Evolutionary conservation across 1,284 basidiomycete genomes (phyloP), one percentile per base, ranked within the genome.

Genomic region (Phenoliferia sp.): DNA sequence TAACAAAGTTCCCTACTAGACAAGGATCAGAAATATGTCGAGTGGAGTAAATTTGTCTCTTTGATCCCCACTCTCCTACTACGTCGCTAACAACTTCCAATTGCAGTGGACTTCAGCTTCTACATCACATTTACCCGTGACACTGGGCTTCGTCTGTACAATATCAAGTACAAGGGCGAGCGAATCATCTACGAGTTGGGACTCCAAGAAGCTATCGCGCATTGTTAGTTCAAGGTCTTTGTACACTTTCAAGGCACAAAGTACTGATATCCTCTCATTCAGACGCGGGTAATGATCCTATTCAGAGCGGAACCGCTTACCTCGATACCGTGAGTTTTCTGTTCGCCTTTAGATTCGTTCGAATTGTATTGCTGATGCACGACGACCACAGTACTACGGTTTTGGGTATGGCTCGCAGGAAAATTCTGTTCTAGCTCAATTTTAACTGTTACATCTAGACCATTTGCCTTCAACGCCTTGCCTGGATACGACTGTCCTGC

Each of bases 21-120:
- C 69, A 10, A 78, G 78, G 70, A 79, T 73, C 67, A 68, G 74
- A 52, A 69, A 70, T 2, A 79, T 78, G 70, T 74, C 76, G 2
- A 71, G 78, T 15, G 81, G 87, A 16, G 69, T 89, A 66, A 84
- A 83, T 63, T 77, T 89, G 16, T 89, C n/a, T 85, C 85, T 83
- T 84, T 26, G 76, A 77, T 0, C 66, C 78, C 19, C 71, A 77
- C 54, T 78, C 79, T 55, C 78, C 79, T 0, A 61, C 79, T 2
- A 77, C 78, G n/a, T n/a, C n/a, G n/a, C n/a, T n/a, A n/a, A n/a
- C 3, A 67, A 72, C 59, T 74, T 54, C 61, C 26, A 33, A 59
- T 28, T 22, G 2, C n/a, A 16, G 34, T 52, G 48, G 48, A 52
- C 48, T 52, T 52, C 48, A n/a, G 22, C 9, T 52, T 52, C 48